Conservation (phyloP, 192 early-diverging fungal species). For the Geosiphon pyriformis region DNA sequence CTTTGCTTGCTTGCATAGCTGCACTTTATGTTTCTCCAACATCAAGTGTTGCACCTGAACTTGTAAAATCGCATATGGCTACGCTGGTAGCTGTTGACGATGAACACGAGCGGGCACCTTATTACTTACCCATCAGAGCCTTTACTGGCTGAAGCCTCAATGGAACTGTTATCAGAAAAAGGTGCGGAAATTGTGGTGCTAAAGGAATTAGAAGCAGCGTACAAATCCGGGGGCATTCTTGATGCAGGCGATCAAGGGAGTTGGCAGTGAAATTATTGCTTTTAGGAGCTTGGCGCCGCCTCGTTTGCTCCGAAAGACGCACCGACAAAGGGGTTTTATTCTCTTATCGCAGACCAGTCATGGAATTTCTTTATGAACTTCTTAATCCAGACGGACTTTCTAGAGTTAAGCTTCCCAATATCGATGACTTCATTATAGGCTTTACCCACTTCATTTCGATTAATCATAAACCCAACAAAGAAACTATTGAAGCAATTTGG, state of each 20-base stretch:
- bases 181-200: neutral
- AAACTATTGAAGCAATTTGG: neutral
- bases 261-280: conserved; percentile 1
- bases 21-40: conserved; percentile 4
- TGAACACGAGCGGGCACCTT: conserved; percentile 1
- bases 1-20: neutral
- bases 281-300: conserved; percentile 1
- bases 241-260: neutral
- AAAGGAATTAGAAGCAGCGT: neutral
- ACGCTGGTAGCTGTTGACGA: conserved; percentile 2
- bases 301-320: neutral
- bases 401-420: neutral
- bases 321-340: neutral
- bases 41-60: conserved; percentile 1
- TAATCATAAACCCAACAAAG: neutral
- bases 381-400: neutral
- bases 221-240: neutral
- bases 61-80: conserved; percentile 8
- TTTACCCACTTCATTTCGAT: conserved; percentile 2
- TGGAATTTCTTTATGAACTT: conserved; percentile 11
- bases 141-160: neutral
- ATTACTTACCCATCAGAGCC: conserved; percentile 5
- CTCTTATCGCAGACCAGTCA: conserved; percentile 4
- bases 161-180: neutral
- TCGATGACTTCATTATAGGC: neutral